phyloP scores from a whole-genome alignment of 2,329 filamentous ascomycete species.

The Emmonsia crescens region DNA sequence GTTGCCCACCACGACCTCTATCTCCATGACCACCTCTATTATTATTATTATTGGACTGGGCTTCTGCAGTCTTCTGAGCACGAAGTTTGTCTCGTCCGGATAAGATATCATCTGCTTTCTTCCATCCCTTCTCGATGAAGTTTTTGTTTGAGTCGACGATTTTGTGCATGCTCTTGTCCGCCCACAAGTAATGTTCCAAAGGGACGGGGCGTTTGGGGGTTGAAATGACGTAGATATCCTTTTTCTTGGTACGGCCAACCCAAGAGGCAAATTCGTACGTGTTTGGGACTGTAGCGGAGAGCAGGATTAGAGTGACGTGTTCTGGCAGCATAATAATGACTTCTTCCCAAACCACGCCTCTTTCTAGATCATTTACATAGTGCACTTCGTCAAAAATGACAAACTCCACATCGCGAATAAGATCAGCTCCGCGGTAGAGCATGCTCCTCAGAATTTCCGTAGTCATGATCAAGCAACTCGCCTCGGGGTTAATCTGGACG shows the following conservation, averaged over 20 bases:
- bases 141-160: slow-evolving; percentile 89
- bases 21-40: slow-evolving; percentile 44
- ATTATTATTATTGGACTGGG: slow-evolving; percentile 42
- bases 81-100: slow-evolving; percentile 71
- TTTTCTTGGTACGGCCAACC: slow-evolving; percentile 96
- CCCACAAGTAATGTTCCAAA: slow-evolving; percentile 93
- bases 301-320: slow-evolving; percentile 86
- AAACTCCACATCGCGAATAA: slow-evolving; percentile 95
- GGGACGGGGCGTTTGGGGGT: slow-evolving; percentile 92
- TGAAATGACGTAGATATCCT: slow-evolving; percentile 97
- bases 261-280: slow-evolving; percentile 96
- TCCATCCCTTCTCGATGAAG: slow-evolving; percentile 89
- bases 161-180: slow-evolving; percentile 81
- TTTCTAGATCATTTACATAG: slow-evolving; percentile 92
- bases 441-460: slow-evolving; percentile 97
- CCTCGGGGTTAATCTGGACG: slow-evolving; percentile 94
- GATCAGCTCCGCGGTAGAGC: slow-evolving; percentile 89
- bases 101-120: slow-evolving; percentile 73
- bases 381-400: slow-evolving; percentile 99
- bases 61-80: slow-evolving; percentile 41
- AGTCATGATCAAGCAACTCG: slow-evolving; percentile 98
- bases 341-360: slow-evolving; percentile 98
- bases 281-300: slow-evolving; percentile 95
- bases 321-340: slow-evolving; percentile 99
- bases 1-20: slow-evolving; percentile 17